Percentiles rank a stretch among this genome's conserved stretches.
Conservation (phyloP, 78 protist genomes). For the Mastigamoeba balamuthi region DNA sequence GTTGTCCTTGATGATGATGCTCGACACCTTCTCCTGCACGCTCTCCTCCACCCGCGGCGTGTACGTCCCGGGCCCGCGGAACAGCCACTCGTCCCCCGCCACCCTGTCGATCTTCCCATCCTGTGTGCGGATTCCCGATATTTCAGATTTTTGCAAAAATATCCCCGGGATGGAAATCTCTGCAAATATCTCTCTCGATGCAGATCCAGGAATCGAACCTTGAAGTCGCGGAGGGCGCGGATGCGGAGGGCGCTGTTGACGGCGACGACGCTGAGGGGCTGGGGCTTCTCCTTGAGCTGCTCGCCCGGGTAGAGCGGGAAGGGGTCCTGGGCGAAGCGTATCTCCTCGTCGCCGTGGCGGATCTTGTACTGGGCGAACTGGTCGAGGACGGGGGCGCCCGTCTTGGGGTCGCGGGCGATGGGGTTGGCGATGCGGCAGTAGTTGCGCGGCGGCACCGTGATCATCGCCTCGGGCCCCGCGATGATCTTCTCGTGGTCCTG, state of each 20-base stretch:
- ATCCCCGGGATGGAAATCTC: too few relatives aligned
- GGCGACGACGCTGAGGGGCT: conserved; percentile 32
- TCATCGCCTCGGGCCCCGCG: conserved; percentile 48
- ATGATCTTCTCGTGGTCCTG: conserved; percentile 63
- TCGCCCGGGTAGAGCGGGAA: conserved; percentile 87
- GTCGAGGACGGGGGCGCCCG: conserved; percentile 13
- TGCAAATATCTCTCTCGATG: not conserved
- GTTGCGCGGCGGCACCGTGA: conserved; percentile 67
- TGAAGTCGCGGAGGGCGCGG: conserved; percentile 61
- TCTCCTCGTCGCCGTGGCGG: conserved; percentile 65
- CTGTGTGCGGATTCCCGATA: too few relatives aligned
- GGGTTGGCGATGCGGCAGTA: conserved; percentile 73
- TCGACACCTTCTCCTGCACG: conserved; percentile 34
- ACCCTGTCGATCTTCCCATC: conserved; percentile 26
- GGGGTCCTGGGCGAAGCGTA: conserved; percentile 65
- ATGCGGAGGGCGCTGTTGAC: conserved; percentile 64
- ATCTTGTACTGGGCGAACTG: conserved; percentile 54
- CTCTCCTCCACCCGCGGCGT: conserved; percentile 53
- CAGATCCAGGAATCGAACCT: too few relatives aligned
- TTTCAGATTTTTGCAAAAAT: too few relatives aligned
- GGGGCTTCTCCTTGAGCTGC: conserved; percentile 27
- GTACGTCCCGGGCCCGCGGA: conserved; percentile 76
- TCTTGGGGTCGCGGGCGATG: conserved; percentile 15
- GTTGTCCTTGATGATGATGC: conserved; percentile 49
- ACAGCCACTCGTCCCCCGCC: conserved; percentile 73